Evolutionary conservation across 352 stramenopile genomes (phyloP), one percentile per base, ranked within the genome.

Genomic region (Phytophthora capsici): DNA sequence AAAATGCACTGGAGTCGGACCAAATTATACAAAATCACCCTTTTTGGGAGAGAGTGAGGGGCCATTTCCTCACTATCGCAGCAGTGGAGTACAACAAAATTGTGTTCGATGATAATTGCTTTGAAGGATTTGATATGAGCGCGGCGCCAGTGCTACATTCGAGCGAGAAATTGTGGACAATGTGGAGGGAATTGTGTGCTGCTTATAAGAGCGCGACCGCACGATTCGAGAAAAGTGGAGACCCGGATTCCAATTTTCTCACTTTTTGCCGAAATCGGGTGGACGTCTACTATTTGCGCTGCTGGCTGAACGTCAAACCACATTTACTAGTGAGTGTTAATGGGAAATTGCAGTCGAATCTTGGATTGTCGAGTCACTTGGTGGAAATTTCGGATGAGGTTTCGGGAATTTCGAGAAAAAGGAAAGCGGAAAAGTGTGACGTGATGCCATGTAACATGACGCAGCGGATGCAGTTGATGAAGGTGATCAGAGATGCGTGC

Each of bases 261-360:
- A 34, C 19, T n/a, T 57, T 57, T 57, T 57, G 49, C 23, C 49
- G 34, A 16, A 57, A 44, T 46, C 34, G 49, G 44, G 49, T 57
- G 49, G 49, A 57, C 9, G 34, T 57, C 2, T 57, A 57, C 20
- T 57, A 57, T 20, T 45, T 57, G 34, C 43, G 32, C 32, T 57
- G 49, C 20, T 57, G 49, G 49, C 20, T 57, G 34, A 57, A 44
- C 13, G 49, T 57, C 17, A 57, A 57, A 13, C 49, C 49, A 14
- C 49, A 57, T 26, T n/a, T 57, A 20, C 19, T 57, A 16, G 49
- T 34, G 6, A 57, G 49, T n/a, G 49, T 57, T 1, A 56, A 56
- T 34, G 48, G 48, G 10, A 57, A 57, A 17, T 26, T 54, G 26
- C 28, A 22, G 3, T 9, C 28, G 28, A 34, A 32, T 32, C 7